A percentile compares a stretch with the other conserved stretches of the same genome.
phyloP scores from a whole-genome alignment of 345 rosid genomes.

The Schrenkiella parvula region DNA sequence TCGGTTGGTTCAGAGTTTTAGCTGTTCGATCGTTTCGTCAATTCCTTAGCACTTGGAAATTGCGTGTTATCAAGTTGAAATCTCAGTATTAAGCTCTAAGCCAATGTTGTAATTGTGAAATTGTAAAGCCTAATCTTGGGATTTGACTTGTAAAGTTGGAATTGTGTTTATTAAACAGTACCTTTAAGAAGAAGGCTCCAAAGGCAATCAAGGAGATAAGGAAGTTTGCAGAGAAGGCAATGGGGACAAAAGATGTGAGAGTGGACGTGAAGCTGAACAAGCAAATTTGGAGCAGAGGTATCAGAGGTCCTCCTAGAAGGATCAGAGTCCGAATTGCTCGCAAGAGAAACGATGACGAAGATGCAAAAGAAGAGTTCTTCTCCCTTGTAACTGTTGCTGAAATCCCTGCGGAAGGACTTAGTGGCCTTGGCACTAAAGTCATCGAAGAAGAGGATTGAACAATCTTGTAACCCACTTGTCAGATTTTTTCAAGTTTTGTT shows the following conservation, averaged over 20 bases:
- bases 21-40: not conserved
- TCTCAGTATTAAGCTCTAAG: not conserved
- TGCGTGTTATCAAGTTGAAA: not conserved
- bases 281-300: constrained; percentile 66
- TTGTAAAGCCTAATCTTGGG: no score
- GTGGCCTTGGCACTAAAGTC: constrained; percentile 55
- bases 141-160: not conserved
- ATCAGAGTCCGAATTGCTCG: constrained; percentile 56
- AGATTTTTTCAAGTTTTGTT: not conserved
- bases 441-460: constrained; percentile 59
- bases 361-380: constrained; percentile 63
- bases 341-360: constrained; percentile 65
- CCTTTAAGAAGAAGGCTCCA: constrained; percentile 78
- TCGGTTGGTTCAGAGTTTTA: not conserved
- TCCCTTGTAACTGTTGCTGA: constrained; percentile 60
- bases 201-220: constrained; percentile 67
- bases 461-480: not conserved
- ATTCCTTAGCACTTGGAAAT: not conserved
- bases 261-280: constrained; percentile 55
- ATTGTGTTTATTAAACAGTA: constrained; percentile 30
- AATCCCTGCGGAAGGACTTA: constrained; percentile 51
- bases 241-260: constrained; percentile 38
- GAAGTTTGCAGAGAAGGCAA: constrained; percentile 57
- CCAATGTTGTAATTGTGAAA: no score
- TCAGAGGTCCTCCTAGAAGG: constrained; percentile 65